Percentiles rank a stretch among this genome's conserved stretches.
Conservation (phyloP, 2,329 filamentous ascomycete species). For the Chaetomiaceae sp. region DNA sequence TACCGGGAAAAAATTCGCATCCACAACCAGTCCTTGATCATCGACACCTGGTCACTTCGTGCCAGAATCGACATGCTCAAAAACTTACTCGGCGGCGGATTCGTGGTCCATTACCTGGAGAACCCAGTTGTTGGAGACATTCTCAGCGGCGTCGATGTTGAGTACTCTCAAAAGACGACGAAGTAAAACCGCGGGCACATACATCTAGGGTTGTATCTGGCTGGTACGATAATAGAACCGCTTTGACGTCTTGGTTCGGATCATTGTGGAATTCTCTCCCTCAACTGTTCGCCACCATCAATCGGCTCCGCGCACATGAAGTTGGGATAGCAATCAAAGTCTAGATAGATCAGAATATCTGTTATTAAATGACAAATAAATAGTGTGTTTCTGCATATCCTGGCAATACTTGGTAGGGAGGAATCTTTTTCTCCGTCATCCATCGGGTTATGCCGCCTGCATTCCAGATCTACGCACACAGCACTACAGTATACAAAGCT, state of each 20-base stretch:
- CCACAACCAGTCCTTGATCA: slow-evolving; percentile 41
- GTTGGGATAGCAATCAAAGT: background rate
- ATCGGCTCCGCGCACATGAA: background rate
- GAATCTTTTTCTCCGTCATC: no score
- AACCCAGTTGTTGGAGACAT: slow-evolving; percentile 39
- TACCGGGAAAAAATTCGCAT: slow-evolving; percentile 50
- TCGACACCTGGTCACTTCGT: slow-evolving; percentile 50
- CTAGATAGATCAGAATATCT: background rate
- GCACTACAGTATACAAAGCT: no score
- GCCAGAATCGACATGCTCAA: slow-evolving; percentile 47
- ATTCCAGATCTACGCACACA: no score
- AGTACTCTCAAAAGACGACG: slow-evolving; percentile 21
- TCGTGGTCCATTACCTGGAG: slow-evolving; percentile 37
- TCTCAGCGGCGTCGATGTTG: slow-evolving; percentile 32
- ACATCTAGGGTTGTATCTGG: no score
- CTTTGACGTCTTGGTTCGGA: no score
- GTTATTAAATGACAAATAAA: no score
- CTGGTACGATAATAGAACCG: no score
- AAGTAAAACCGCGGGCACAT: slow-evolving; percentile 5
- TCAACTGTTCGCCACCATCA: no score
- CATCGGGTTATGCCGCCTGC: background rate
- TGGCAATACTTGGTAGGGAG: no score
- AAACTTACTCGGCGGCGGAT: slow-evolving; percentile 44
- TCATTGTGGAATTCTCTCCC: no score
- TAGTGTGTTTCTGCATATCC: no score